Conservation (phyloP, 2,329 filamentous ascomycete genomes). For the Arthrobotrys sinensis region DNA sequence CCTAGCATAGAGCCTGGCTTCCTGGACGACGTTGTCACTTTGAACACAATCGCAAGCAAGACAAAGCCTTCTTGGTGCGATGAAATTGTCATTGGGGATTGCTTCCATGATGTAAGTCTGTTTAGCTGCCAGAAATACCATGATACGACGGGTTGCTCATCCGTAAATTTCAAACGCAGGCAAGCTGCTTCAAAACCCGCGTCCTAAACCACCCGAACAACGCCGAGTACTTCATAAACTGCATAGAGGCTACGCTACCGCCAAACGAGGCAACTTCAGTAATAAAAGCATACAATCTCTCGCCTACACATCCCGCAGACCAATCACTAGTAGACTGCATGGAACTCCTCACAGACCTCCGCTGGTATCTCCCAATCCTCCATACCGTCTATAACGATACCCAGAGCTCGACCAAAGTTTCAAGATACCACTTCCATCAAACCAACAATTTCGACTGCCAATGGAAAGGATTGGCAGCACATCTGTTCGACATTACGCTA, state of each 20-base stretch:
- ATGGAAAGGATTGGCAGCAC: constrained; percentile 49
- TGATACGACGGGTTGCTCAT: background rate
- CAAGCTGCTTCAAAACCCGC: constrained; percentile 50
- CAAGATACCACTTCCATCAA: constrained; percentile 56
- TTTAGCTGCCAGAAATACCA: background rate
- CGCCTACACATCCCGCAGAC: background rate
- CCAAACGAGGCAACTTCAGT: background rate
- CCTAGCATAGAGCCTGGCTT: constrained; percentile 42
- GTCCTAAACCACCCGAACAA: constrained; percentile 40
- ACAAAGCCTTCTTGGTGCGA: constrained; percentile 39
- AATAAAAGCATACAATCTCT: constrained; percentile 32
- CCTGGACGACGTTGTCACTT: constrained; percentile 33
- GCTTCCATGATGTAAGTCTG: constrained; percentile 49
- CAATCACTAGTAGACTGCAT: constrained; percentile 38
- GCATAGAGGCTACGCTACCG: constrained; percentile 16
- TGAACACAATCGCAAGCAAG: constrained; percentile 32
- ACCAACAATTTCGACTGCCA: constrained; percentile 43
- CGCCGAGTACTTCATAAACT: constrained; percentile 36
- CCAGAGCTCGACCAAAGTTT: constrained; percentile 13
- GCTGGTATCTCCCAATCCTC: constrained; percentile 56
- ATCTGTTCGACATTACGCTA: constrained; percentile 57
- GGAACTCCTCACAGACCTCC: constrained; percentile 52
- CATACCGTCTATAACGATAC: constrained; percentile 2
- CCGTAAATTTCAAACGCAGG: constrained; percentile 16
- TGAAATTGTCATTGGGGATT: constrained; percentile 46